Conservation (phyloP, 805 yeast species). For the Kurtzmaniella fragi region DNA sequence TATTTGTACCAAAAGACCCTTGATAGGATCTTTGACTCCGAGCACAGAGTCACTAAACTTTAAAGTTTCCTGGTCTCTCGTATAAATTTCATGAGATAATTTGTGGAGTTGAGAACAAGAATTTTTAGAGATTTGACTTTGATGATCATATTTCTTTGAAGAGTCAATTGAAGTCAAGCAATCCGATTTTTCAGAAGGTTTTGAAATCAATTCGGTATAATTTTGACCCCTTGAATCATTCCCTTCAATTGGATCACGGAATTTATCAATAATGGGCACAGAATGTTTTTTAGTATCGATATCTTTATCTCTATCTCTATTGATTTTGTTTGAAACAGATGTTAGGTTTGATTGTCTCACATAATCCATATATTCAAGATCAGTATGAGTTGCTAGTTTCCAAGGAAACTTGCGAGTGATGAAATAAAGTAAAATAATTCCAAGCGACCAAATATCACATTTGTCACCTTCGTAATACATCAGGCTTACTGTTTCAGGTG, state of each 20-base stretch:
- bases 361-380: constrained; percentile 13
- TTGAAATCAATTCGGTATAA: no score
- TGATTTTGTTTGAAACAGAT: constrained; percentile 14
- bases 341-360: neutral
- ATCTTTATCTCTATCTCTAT: constrained; percentile 10
- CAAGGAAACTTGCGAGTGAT: constrained; percentile 38
- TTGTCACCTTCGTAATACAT: constrained; percentile 36
- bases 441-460: constrained; percentile 49
- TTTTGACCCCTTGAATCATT: no score
- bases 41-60: neutral
- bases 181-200: no score
- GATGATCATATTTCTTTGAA: no score
- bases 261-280: no score
- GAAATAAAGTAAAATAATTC: constrained; percentile 35
- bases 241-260: no score
- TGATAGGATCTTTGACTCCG: neutral
- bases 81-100: neutral
- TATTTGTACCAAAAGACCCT: neutral
- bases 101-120: neutral
- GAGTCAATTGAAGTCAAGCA: no score
- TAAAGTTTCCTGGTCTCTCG: neutral
- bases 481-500: constrained; percentile 41
- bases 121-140: neutral
- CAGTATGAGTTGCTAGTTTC: constrained; percentile 37
- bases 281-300: no score